Evolutionary conservation across 106 monocot genomes (phyloP).

Genomic region (Narthecium ossifragum): DNA sequence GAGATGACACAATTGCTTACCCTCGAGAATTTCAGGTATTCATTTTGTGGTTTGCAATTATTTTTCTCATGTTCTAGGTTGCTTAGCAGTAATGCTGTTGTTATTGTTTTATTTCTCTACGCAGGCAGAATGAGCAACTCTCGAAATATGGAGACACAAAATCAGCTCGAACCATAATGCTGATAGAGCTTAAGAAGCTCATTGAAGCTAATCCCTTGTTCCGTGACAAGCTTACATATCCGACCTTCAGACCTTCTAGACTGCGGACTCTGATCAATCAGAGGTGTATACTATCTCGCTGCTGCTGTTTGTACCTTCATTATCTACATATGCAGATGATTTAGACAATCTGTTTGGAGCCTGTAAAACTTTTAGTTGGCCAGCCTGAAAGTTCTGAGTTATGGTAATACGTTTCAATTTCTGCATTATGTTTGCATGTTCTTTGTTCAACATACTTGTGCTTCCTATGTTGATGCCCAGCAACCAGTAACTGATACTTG

Average conservation of each 20-base stretch:
- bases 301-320: too few relatives aligned
- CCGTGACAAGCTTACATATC: conserved; percentile 80
- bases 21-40: conserved; percentile 86
- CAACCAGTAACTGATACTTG: too few relatives aligned
- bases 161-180: conserved; percentile 88
- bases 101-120: conserved; percentile 1
- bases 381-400: too few relatives aligned
- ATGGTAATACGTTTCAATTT: too few relatives aligned
- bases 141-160: conserved; percentile 96
- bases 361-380: too few relatives aligned
- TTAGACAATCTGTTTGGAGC: too few relatives aligned
- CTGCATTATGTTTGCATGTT: too few relatives aligned
- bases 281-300: conserved; percentile 33
- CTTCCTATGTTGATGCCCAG: too few relatives aligned
- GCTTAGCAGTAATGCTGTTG: background rate
- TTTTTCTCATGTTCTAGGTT: background rate
- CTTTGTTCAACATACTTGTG: too few relatives aligned
- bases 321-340: too few relatives aligned
- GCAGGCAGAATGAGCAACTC: conserved; percentile 93
- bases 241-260: conserved; percentile 87
- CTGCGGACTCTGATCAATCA: conserved; percentile 93
- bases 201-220: conserved; percentile 88
- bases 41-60: background rate
- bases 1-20: conserved; percentile 92
- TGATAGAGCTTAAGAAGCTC: conserved; percentile 84